Conservation (phyloP, 2,329 filamentous ascomycete species). For the Septoria linicola region DNA sequence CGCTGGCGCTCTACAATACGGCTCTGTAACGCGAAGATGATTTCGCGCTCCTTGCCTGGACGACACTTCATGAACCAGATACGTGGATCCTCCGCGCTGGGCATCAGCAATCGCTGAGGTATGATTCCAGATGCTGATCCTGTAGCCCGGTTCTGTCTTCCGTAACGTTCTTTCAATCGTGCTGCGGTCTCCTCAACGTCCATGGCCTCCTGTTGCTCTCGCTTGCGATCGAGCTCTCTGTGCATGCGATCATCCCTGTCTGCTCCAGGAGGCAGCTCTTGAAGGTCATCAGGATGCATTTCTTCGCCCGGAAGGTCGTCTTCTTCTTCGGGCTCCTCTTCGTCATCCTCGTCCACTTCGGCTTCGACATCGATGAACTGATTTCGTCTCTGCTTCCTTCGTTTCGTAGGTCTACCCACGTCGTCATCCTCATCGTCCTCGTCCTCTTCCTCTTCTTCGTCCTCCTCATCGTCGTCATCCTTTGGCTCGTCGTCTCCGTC, state of each 20-base stretch:
- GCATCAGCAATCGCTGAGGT: slow-evolving; percentile 81
- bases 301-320: slow-evolving; percentile 83
- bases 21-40: slow-evolving; percentile 84
- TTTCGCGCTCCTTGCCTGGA: slow-evolving; percentile 91
- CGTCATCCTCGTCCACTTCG: slow-evolving; percentile 92
- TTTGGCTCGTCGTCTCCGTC: slow-evolving; percentile 54
- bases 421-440: slow-evolving; percentile 36
- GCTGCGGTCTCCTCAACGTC: slow-evolving; percentile 93
- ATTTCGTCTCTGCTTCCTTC: slow-evolving; percentile 69
- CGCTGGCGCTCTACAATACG: slow-evolving; percentile 76
- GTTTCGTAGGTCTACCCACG: slow-evolving; percentile 57
- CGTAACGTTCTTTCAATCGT: slow-evolving; percentile 82
- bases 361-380: slow-evolving; percentile 97
- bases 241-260: slow-evolving; percentile 89
- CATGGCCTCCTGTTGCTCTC: slow-evolving; percentile 81
- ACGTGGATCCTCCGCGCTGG: slow-evolving; percentile 89
- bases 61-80: slow-evolving; percentile 95
- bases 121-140: slow-evolving; percentile 72
- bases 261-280: slow-evolving; percentile 69
- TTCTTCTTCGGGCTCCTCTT: slow-evolving; percentile 83
- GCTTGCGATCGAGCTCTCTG: slow-evolving; percentile 87
- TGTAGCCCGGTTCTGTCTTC: slow-evolving; percentile 65
- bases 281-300: slow-evolving; percentile 85
- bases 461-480: slow-evolving; percentile 62
- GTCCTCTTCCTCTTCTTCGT: slow-evolving; percentile 54